phyloP scores from a whole-genome alignment of 2,329 filamentous ascomycete genomes.

The Pseudocercospora fuligena region DNA sequence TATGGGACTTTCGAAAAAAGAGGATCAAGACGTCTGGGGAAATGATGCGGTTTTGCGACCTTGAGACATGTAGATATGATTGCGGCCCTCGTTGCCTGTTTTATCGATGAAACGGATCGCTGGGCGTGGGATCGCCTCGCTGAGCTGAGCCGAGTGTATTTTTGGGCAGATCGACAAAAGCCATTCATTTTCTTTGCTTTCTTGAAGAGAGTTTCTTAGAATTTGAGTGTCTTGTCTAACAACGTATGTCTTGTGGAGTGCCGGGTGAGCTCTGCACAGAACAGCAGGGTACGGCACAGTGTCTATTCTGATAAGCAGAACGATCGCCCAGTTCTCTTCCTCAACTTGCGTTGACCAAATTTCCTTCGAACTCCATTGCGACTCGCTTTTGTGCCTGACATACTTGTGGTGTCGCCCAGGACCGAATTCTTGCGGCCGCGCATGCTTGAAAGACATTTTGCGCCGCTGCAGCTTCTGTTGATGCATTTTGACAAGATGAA shows the following conservation, averaged over 20 bases:
- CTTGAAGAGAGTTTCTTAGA: background rate
- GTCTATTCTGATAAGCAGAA: background rate
- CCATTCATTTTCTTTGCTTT: background rate
- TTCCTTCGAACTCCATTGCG: background rate
- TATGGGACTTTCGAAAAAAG: conserved; percentile 1
- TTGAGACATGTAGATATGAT: conserved; percentile 10
- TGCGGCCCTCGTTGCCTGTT: background rate
- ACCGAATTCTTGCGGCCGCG: background rate
- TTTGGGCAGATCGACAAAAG: background rate
- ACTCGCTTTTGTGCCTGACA: background rate
- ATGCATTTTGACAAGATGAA: conserved; percentile 8
- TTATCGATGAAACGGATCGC: background rate
- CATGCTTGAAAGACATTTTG: background rate
- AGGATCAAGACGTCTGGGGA: background rate
- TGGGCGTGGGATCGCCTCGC: background rate
- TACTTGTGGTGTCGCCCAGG: background rate
- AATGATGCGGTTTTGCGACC: background rate
- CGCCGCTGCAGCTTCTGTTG: background rate
- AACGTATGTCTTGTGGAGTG: background rate
- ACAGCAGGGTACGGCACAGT: background rate
- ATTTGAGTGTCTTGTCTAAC: background rate
- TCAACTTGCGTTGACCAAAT: background rate
- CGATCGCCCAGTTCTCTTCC: background rate
- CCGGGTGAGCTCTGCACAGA: background rate
- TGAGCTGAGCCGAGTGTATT: background rate